Conservation (phyloP, 352 stramenopile species). For the Pythium rhizo-oryzae region DNA sequence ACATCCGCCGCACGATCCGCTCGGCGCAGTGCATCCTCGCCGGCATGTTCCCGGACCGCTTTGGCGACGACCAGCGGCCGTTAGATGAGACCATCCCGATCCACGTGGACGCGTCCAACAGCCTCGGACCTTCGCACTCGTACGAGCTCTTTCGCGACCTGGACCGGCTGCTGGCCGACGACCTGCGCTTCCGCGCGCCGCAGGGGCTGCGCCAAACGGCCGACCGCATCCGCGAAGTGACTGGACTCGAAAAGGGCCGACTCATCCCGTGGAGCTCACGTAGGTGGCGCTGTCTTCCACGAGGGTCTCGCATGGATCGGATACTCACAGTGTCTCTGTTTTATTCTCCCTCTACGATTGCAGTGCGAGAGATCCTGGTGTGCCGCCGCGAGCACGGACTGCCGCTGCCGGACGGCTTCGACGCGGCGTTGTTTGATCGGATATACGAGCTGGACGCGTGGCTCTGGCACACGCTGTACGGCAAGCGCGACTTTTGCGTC, state of each 20-base stretch:
- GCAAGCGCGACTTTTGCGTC: slow-evolving; percentile 65
- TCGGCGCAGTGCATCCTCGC: slow-evolving; percentile 71
- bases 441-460: slow-evolving; percentile 71
- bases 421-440: slow-evolving; percentile 58
- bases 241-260: slow-evolving; percentile 39
- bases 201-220: slow-evolving; percentile 39
- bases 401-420: slow-evolving; percentile 53
- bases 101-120: slow-evolving; percentile 51
- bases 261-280: slow-evolving; percentile 68
- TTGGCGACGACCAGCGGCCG: slow-evolving; percentile 21
- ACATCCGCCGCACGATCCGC: slow-evolving; percentile 72
- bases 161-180: slow-evolving; percentile 48
- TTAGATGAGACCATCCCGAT: slow-evolving; percentile 38
- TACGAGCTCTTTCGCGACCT: slow-evolving; percentile 67
- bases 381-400: slow-evolving; percentile 65
- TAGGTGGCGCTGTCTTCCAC: slow-evolving; percentile 29
- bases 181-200: slow-evolving; percentile 53
- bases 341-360: too few relatives aligned
- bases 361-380: slow-evolving; percentile 77
- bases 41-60: slow-evolving; percentile 66
- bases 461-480: slow-evolving; percentile 78
- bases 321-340: not conserved
- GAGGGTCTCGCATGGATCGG: too few relatives aligned
- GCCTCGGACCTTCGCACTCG: slow-evolving; percentile 60
- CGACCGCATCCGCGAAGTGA: slow-evolving; percentile 46